A percentile compares a stretch with the other conserved stretches of the same genome.
Evolutionary conservation across 176 grass and related monocot species (phyloP).

Genomic region (Carex cristatella): DNA sequence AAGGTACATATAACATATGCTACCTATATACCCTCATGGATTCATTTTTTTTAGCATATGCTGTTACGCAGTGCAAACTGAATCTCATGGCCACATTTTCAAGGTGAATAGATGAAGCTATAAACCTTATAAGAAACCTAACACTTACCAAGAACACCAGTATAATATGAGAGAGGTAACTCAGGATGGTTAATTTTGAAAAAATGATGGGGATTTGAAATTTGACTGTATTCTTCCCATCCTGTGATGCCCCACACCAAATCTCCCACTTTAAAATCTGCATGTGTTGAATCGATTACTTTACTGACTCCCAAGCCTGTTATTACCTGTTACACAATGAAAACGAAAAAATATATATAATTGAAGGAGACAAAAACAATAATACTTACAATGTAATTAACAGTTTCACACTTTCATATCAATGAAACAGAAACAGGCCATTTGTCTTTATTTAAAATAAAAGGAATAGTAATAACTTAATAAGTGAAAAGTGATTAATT

Average conservation of each 20-base stretch:
- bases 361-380: not conserved
- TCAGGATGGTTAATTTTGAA: slow-evolving; percentile 38
- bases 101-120: not conserved
- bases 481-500: not conserved
- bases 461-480: too few species aligned
- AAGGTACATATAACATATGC: too few species aligned
- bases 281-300: slow-evolving; percentile 35
- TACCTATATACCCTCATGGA: not conserved
- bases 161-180: slow-evolving; percentile 40
- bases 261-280: slow-evolving; percentile 30
- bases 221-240: slow-evolving; percentile 47
- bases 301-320: slow-evolving; percentile 23
- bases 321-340: slow-evolving; percentile 18
- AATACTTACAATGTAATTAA: not conserved
- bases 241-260: slow-evolving; percentile 30
- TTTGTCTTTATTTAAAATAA: too few species aligned
- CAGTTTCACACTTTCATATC: too few species aligned
- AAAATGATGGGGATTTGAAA: not conserved
- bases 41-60: not conserved
- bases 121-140: not conserved
- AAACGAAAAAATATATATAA: not conserved
- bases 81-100: not conserved
- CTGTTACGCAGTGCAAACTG: not conserved
- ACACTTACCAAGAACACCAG: slow-evolving; percentile 34
- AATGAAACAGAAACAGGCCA: too few species aligned